Percentiles rank a stretch among this genome's conserved stretches.
phyloP scores from a whole-genome alignment of 1,284 basidiomycete genomes.

The Puccinia triticina region DNA sequence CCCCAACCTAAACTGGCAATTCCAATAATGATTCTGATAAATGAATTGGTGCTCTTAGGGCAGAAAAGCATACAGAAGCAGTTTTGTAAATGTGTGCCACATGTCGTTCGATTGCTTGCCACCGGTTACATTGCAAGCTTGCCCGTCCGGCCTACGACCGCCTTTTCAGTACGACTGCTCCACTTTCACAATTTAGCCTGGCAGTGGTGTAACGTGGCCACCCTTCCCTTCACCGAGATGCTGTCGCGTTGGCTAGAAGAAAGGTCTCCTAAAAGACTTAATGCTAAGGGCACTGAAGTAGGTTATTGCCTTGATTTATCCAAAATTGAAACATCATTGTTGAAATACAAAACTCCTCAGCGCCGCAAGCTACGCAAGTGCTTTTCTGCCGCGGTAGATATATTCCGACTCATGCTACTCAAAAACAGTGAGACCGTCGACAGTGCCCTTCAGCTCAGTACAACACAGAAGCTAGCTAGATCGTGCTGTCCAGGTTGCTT shows the following conservation, averaged over 20 bases:
- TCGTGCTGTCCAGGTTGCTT: not conserved
- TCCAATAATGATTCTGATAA: too few species aligned
- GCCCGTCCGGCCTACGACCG: not conserved
- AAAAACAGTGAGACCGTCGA: not conserved
- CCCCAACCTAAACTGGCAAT: too few species aligned
- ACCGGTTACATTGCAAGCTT: not conserved
- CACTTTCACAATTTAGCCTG: conserved; percentile 21
- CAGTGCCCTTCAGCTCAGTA: not conserved
- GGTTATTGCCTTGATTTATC: not conserved
- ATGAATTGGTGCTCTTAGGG: too few species aligned
- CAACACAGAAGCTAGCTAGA: not conserved
- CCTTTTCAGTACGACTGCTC: conserved; percentile 14
- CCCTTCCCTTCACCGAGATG: not conserved
- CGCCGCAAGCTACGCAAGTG: not conserved
- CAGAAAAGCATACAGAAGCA: not conserved
- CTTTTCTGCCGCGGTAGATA: not conserved
- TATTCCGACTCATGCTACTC: not conserved
- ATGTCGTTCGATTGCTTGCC: not conserved
- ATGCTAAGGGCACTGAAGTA: not conserved
- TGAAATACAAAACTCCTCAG: not conserved
- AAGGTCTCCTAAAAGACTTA: not conserved
- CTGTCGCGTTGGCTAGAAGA: not conserved
- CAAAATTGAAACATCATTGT: not conserved
- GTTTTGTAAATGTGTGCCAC: conserved; percentile 13
- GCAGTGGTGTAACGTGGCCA: conserved; percentile 23